phyloP scores from a whole-genome alignment of 1,284 basidiomycete genomes.

The Ustilago lituana region DNA sequence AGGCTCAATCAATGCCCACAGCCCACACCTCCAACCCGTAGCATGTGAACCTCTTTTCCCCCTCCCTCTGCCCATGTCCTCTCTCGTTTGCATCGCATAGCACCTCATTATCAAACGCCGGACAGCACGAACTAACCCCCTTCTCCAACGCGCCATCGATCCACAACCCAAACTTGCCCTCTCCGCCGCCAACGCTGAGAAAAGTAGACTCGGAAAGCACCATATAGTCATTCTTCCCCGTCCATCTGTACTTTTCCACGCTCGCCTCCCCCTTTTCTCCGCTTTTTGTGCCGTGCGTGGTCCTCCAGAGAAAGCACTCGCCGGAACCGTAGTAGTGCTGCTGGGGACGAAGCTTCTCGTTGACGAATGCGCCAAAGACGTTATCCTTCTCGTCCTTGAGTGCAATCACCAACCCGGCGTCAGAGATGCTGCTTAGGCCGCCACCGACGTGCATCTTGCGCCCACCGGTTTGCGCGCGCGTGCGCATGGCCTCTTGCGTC shows the following conservation, averaged over 20 bases:
- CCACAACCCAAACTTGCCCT: conserved; percentile 75
- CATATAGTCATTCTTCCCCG: conserved; percentile 89
- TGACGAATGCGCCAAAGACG: conserved; percentile 65
- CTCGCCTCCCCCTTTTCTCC: not conserved
- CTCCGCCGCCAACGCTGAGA: conserved; percentile 60
- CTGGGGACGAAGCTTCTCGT: conserved; percentile 58
- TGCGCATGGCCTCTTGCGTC: conserved; percentile 47
- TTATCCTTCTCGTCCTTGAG: conserved; percentile 59
- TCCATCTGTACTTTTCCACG: conserved; percentile 81
- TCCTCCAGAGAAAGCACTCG: conserved; percentile 67
- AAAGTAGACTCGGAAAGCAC: conserved; percentile 76
- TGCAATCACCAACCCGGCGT: conserved; percentile 61
- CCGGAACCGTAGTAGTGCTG: conserved; percentile 64
- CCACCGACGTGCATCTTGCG: conserved; percentile 40
- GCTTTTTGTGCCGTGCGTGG: conserved; percentile 64
- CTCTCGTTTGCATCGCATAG: conserved; percentile 71
- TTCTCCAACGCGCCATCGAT: conserved; percentile 83
- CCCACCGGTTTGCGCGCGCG: conserved; percentile 1
- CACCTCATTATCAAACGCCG: conserved; percentile 87
- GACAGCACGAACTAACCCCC: conserved; percentile 83
- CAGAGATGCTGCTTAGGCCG: conserved; percentile 39
- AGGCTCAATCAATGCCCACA: conserved; percentile 70
- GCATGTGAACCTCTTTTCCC: conserved; percentile 78
- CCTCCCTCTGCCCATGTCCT: conserved; percentile 69
- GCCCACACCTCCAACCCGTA: conserved; percentile 86